Percentiles rank a stretch among this genome's conserved stretches.
These are phyloP conservation scores for Tuber microsphaerosporum DNA, from an alignment of 495 filamentous ascomycete genomes.

Conservation along the genomic window DNA sequence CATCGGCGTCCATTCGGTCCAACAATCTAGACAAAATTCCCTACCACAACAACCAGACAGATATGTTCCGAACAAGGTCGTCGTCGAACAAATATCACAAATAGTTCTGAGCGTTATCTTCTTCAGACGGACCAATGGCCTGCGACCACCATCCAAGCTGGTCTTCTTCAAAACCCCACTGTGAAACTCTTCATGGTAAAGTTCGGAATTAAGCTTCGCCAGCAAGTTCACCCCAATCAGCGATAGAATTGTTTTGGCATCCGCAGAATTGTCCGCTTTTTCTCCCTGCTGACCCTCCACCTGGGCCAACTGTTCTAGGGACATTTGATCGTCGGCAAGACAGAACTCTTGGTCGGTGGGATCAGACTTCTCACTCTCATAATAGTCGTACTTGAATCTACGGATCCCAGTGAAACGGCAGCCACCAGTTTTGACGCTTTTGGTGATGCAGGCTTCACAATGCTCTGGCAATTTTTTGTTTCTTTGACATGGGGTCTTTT, in stretches of 20 bases:
- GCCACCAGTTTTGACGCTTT: slow-evolving; percentile 18
- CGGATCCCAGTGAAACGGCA: slow-evolving; percentile 36
- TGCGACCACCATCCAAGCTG: slow-evolving; percentile 7
- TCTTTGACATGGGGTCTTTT: not conserved
- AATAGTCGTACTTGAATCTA: slow-evolving; percentile 21
- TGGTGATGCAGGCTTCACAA: slow-evolving; percentile 38
- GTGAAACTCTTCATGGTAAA: slow-evolving; percentile 31
- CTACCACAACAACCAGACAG: slow-evolving; percentile 40
- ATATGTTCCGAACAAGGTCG: slow-evolving; percentile 39
- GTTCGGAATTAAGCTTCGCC: slow-evolving; percentile 10
- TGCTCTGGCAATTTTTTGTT: slow-evolving; percentile 12
- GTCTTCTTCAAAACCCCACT: not conserved
- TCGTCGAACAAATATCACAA: slow-evolving; percentile 39
- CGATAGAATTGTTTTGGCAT: not conserved
- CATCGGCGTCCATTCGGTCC: slow-evolving; percentile 34
- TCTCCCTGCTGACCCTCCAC: not conserved
- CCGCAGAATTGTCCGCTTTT: not conserved
- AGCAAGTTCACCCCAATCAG: not conserved
- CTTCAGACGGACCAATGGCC: slow-evolving; percentile 33
- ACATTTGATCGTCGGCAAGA: not conserved
- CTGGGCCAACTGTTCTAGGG: not conserved
- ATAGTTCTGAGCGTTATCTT: slow-evolving; percentile 21
- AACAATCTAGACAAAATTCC: slow-evolving; percentile 40
- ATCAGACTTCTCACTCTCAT: slow-evolving; percentile 7
- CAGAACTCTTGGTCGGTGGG: slow-evolving; percentile 25